Percentiles rank a stretch among this genome's conserved stretches.
Evolutionary conservation across 78 protist genomes (phyloP).

Genomic region (Mantamonas sphyraenae): DNA sequence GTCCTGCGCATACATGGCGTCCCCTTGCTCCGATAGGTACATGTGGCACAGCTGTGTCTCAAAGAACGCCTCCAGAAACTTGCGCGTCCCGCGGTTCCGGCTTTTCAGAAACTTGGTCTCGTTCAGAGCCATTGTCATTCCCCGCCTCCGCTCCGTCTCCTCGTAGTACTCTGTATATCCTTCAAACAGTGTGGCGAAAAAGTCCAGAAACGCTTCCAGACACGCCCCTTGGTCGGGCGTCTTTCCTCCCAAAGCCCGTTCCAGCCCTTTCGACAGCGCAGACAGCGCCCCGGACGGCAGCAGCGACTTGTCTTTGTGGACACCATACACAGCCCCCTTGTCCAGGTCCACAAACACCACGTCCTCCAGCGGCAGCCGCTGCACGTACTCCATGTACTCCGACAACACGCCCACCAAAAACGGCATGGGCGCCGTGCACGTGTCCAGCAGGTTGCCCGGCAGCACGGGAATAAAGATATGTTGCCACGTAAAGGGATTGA

Average conservation of each 20-base stretch:
- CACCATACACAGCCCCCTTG: not conserved
- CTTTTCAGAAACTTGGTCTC: not conserved
- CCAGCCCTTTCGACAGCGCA: not conserved
- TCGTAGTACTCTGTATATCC: too few species aligned
- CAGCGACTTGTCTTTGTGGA: not conserved
- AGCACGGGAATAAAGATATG: conserved; percentile 39
- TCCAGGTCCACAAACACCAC: not conserved
- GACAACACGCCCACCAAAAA: conserved; percentile 30
- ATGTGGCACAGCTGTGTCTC: not conserved
- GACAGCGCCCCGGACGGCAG: not conserved
- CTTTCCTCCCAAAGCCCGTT: not conserved
- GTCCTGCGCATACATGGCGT: not conserved
- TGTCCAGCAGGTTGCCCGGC: conserved; percentile 22
- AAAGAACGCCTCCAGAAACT: not conserved
- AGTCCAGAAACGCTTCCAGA: not conserved
- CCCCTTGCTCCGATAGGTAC: not conserved
- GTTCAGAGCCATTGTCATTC: not conserved
- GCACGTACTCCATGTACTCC: not conserved
- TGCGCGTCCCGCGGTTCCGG: not conserved
- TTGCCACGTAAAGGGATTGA: conserved; percentile 16
- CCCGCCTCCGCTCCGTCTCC: not conserved
- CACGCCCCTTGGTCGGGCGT: not conserved
- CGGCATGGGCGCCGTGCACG: conserved; percentile 39
- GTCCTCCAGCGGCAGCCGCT: not conserved
- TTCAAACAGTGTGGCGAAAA: not conserved